Conservation (phyloP, 2,329 filamentous ascomycete species). For the Hymenoscyphus repandus region DNA sequence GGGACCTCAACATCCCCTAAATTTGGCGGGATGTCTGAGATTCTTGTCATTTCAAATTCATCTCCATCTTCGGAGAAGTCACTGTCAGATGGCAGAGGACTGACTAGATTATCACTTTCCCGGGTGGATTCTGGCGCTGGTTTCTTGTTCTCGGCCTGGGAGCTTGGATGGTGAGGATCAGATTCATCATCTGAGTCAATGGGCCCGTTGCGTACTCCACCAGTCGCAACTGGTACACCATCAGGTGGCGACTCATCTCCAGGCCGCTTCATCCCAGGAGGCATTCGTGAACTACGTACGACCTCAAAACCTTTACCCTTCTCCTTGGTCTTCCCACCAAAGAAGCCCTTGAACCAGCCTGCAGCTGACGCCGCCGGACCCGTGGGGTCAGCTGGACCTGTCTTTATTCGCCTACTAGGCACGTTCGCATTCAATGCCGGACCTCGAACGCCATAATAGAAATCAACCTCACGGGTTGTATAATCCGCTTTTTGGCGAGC, state of each 20-base stretch:
- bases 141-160: conserved; percentile 20
- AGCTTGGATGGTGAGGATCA: conserved; percentile 33
- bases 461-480: conserved; percentile 89
- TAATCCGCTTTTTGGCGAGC: conserved; percentile 64
- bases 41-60: conserved; percentile 36
- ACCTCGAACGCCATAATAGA: conserved; percentile 90
- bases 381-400: conserved; percentile 90
- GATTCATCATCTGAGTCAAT: conserved; percentile 61
- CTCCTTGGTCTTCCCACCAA: conserved; percentile 84
- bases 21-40: conserved; percentile 48
- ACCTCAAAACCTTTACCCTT: conserved; percentile 97
- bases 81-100: conserved; percentile 32
- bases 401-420: conserved; percentile 80
- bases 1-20: conserved; percentile 53
- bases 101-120: conserved; percentile 27
- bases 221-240: conserved; percentile 54
- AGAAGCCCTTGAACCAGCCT: conserved; percentile 77
- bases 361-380: conserved; percentile 84
- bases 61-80: conserved; percentile 45
- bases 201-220: conserved; percentile 42
- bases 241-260: conserved; percentile 63
- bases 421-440: conserved; percentile 78
- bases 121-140: conserved; percentile 12
- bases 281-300: conserved; percentile 82
- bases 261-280: conserved; percentile 63